phyloP scores from a whole-genome alignment of 805 yeast species.

The Wickerhamia fluorescens region DNA sequence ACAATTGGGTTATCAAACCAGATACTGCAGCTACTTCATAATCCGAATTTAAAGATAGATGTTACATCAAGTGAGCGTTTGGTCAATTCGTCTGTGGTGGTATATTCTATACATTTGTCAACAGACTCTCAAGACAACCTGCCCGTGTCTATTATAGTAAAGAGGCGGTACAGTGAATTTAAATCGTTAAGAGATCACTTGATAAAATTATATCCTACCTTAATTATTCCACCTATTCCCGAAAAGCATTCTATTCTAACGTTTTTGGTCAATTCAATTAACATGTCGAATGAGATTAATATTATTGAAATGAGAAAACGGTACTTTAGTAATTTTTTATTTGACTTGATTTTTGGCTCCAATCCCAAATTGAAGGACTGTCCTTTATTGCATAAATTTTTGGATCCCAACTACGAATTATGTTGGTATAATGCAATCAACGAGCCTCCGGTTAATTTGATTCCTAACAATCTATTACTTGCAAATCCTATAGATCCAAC shows the following conservation, averaged over 20 bases:
- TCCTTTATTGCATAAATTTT: constrained; percentile 36
- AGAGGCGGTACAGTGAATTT: constrained; percentile 38
- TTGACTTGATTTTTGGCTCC: constrained; percentile 29
- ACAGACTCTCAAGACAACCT: constrained; percentile 6
- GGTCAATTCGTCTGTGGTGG: constrained; percentile 29
- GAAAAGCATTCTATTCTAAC: constrained; percentile 42
- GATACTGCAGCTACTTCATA: constrained; percentile 22
- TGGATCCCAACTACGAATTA: constrained; percentile 44
- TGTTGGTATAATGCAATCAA: constrained; percentile 47
- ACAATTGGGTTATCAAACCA: constrained; percentile 24
- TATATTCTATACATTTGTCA: constrained; percentile 28
- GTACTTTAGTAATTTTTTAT: constrained; percentile 37
- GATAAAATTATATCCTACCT: constrained; percentile 31
- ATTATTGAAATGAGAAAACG: constrained; percentile 45
- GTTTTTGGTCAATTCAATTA: constrained; percentile 33
- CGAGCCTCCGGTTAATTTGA: constrained; percentile 37
- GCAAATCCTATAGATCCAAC: constrained; percentile 47
- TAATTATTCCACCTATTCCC: constrained; percentile 38
- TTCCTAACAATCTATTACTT: constrained; percentile 42
- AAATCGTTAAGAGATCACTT: constrained; percentile 35
- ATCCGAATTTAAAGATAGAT: constrained; percentile 20
- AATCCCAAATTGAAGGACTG: constrained; percentile 26
- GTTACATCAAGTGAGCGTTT: constrained; percentile 30
- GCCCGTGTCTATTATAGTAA: constrained; percentile 23
- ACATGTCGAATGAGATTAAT: constrained; percentile 26